Evolutionary conservation across 2,329 filamentous ascomycete species (phyloP), one percentile per base, ranked within the genome.

Genomic region (Talaromyces sp.): DNA sequence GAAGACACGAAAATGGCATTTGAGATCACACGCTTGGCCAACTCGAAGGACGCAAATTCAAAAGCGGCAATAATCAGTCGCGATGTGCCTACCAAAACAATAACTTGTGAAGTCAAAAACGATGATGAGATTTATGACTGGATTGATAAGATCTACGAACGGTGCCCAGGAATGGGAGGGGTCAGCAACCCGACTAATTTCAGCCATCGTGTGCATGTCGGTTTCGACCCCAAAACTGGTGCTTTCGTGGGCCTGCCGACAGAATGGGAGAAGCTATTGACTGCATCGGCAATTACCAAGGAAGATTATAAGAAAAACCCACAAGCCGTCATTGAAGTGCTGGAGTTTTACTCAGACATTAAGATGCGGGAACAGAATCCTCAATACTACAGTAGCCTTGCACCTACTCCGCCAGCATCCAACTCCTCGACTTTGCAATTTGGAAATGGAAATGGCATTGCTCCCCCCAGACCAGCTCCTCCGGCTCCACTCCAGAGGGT

Each of bases 181-280:
- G 95, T 99, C 64, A 97, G 94, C 80, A 97, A 98, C 78, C 95
- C 95, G 6, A 98, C 95, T 69, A 97, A 98, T 82, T 99, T 99
- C 81, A 93, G 91, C 27, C 95, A 99, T 76, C 90, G 93, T 56
- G 93, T 99, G 27, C 95, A 99, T 76, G 95, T 99, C 70, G 95
- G 95, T 66, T 99, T 98, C 75, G 95, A 99, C 76, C 93, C 94
- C 31, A 90, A 93, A 72, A 97, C 92, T 2, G 95, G 95, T 69
- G 93, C 95, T 70, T 99, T 99, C 73, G 92, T 96, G 57, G 95
- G 95, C 45, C 80, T 99, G 70, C 95, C 95, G 1, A 89, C 92
- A 5, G 95, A 99, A 82, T 99, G 95, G 95, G 95, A 96, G 74
- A 96, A 96, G 79, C 85, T 99, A 60, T 85, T 99, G 70, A 98